Base-by-base conservation (phyloP, 371 early-diverging fungal genomes). In the Circinella minor region DNA sequence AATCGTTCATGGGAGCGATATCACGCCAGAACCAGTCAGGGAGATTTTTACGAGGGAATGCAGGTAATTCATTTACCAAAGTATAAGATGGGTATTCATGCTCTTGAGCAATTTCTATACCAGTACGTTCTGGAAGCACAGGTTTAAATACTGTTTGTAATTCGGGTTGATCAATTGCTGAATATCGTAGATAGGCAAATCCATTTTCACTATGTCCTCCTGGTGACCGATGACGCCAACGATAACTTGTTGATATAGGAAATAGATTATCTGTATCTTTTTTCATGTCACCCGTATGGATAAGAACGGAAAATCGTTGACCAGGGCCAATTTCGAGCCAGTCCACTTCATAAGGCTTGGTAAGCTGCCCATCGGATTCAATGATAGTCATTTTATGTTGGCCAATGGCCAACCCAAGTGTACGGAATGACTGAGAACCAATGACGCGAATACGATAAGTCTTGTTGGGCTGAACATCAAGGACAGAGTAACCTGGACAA, bases 291-390 rank as follows among this genome's bases (percentile, higher is more conserved):
- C 71, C 72, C 1, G 81, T 79, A 15, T 65, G 62, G 36, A 83
- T 65, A 8, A 80, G 64, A 1, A 78, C 77, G 11, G 81, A 78
- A 55, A 77, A 70, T 6, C 83, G 77, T 36, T 83, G 83, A 9
- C 81, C 81, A 48, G 83, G 68, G 11, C 69, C 65, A 7, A 83
- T 55, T 48, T 80, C 83, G 4, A 83, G 55, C 65, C 75, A 76
- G 3, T 70, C 60, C 4, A 75, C 60, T 0, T 63, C 66, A 39
- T 76, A 68, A 0, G 80, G 79, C 11, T 78, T 49, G 4, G 73
- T 66, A n/a, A 73, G 61, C 36, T 80, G 74, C 8, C 79, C 81
- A 36, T 83, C 81, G 38, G 79, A 71, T 63, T 83, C 83, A 14
- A 79, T 79, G 34, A 83, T 63, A 7, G 73, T 77, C 71, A 83